Conservation (phyloP, 2,329 filamentous ascomycete genomes). For the Seiridium unicorne region DNA sequence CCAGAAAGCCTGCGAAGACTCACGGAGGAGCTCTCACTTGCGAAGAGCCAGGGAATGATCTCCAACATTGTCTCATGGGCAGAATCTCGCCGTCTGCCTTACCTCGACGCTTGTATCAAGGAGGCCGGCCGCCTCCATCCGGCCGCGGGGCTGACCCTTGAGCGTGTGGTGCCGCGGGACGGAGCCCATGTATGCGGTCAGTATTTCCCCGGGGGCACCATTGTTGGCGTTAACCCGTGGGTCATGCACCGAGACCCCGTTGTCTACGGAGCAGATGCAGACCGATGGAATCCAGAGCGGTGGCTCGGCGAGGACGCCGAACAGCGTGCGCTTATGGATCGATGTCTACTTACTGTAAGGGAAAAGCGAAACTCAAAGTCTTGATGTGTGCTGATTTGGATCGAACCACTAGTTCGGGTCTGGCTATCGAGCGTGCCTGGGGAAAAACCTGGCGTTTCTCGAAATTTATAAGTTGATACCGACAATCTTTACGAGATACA, state of each 20-base stretch:
- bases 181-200: conserved; percentile 25
- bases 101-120: conserved; percentile 42
- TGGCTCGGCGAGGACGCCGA: conserved; percentile 28
- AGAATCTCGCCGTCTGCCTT: conserved; percentile 12
- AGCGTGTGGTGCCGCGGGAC: conserved; percentile 37
- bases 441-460: background rate
- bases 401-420: background rate
- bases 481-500: too few species aligned
- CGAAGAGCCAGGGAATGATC: background rate
- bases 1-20: background rate
- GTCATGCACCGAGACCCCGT: conserved; percentile 27
- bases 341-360: too few species aligned
- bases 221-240: conserved; percentile 27
- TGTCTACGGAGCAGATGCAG: conserved; percentile 36
- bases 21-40: background rate
- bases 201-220: conserved; percentile 23
- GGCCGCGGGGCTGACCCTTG: conserved; percentile 35
- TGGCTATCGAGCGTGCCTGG: background rate
- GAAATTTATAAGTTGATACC: background rate
- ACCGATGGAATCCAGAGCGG: conserved; percentile 37
- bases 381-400: too few species aligned
- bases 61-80: background rate
- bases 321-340: too few species aligned
- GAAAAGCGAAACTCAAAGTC: too few species aligned
- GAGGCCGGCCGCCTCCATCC: conserved; percentile 44